Percentiles rank a stretch among this genome's conserved stretches.
These are phyloP conservation scores for Echria macrotheca DNA, from an alignment of 495 filamentous ascomycete genomes.

Conservation along the genomic window DNA sequence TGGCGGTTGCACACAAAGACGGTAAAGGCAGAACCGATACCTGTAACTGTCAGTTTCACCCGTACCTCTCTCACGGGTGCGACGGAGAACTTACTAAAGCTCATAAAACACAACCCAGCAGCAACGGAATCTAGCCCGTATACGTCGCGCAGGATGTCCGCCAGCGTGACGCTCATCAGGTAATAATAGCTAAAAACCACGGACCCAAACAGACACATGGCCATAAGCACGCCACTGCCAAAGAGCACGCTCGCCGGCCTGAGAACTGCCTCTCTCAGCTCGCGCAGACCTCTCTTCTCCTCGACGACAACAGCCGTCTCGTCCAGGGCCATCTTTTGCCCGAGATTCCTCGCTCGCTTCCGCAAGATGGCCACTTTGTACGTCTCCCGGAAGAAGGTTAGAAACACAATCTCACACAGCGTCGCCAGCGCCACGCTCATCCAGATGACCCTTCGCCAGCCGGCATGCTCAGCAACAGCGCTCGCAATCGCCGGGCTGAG, in stretches of 20 bases:
- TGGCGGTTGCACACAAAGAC: slow-evolving; percentile 40
- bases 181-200: slow-evolving; percentile 51
- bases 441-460: slow-evolving; percentile 55
- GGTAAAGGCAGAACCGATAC: slow-evolving; percentile 44
- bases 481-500: slow-evolving; percentile 58
- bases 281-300: slow-evolving; percentile 26
- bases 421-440: slow-evolving; percentile 45
- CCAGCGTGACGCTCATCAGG: slow-evolving; percentile 46
- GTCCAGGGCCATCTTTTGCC: slow-evolving; percentile 24
- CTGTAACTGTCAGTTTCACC: slow-evolving; percentile 32
- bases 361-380: slow-evolving; percentile 46
- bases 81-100: slow-evolving; percentile 42
- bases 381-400: slow-evolving; percentile 45
- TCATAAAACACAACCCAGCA: slow-evolving; percentile 43
- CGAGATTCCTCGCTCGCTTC: slow-evolving; percentile 34
- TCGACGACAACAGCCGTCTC: slow-evolving; percentile 35
- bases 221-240: slow-evolving; percentile 44
- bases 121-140: slow-evolving; percentile 44
- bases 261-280: slow-evolving; percentile 37
- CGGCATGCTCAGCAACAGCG: slow-evolving; percentile 52
- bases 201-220: slow-evolving; percentile 44
- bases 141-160: slow-evolving; percentile 42
- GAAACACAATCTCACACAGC: slow-evolving; percentile 42
- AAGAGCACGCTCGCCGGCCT: slow-evolving; percentile 44
- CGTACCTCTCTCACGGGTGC: neutral